Base-by-base conservation (phyloP, 345 rosid species). In the Dipteronia dyeriana region DNA sequence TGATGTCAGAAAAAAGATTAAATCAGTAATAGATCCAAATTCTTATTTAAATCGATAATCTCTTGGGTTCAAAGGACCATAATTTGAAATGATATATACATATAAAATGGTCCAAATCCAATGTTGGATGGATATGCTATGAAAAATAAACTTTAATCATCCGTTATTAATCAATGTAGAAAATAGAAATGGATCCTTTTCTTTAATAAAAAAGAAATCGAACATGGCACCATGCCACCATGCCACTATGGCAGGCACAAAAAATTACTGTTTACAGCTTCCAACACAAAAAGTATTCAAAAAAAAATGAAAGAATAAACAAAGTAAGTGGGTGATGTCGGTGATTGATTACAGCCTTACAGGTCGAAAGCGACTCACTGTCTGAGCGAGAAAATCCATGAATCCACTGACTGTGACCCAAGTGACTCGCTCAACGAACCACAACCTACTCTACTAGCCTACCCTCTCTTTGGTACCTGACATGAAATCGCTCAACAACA, bases 301-400 rank as follows among this genome's bases (percentile, higher is more conserved):
- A 67, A 6, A 45, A 25, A 39, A 29, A 53, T 9, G 31, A 75
- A 47, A 43, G 51, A 16, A 53, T 59, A 59, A 5, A 1, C 54
- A 14, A 14, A 14, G 17, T 57, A 6, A 39, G 72, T 9, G 23
- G 57, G 59, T 62, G 56, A 9, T 76, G 71, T 75, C 71, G 72
- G 71, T 75, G 78, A 57, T 6, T 2, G 20, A 9, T 14, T 64
- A 8, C 71, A 6, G 34, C 9, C 31, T 14, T 64, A 8, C 71
- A 6, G 34, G 14, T 51, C 51, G 78, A 65, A 75, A 47, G 41
- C 71, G 71, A 34, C 62, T 41, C 26, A 7, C 3, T 59, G 63
- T 20, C 63, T 7, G 12, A 20, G 63, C 63, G 63, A 59, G 63
- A 2, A 59, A 59, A 59, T 59, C 63, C 26, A 59, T 59, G 63